Conservation (phyloP, 345 rosid genomes). For the Trapa bicornis region DNA sequence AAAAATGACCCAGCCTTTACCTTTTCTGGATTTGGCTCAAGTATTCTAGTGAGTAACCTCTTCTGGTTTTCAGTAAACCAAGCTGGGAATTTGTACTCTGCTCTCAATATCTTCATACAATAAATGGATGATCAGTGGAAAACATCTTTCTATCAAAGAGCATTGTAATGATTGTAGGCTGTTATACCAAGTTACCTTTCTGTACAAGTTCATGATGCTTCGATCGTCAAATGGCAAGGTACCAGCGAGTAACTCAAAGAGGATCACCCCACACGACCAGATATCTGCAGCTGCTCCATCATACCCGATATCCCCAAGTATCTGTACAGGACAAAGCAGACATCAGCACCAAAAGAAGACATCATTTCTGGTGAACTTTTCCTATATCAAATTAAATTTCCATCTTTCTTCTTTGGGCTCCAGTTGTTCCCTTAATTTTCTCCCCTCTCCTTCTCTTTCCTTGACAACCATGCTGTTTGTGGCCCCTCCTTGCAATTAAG, state of each 20-base stretch:
- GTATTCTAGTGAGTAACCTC: conserved; percentile 52
- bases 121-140: conserved; percentile 2
- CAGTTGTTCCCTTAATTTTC: background rate
- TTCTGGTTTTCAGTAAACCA: conserved; percentile 48
- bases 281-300: conserved; percentile 84
- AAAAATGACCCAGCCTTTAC: conserved; percentile 18
- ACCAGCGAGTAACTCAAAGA: conserved; percentile 73
- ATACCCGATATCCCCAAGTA: conserved; percentile 57
- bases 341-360: background rate
- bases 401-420: background rate
- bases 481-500: background rate
- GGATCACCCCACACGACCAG: conserved; percentile 93
- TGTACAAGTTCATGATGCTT: conserved; percentile 47
- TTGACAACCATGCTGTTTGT: background rate
- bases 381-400: background rate
- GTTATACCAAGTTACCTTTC: conserved; percentile 31
- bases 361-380: background rate
- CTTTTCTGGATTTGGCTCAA: conserved; percentile 50
- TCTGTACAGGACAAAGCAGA: conserved; percentile 27
- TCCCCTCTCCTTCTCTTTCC: background rate
- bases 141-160: background rate
- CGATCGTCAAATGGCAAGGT: conserved; percentile 66
- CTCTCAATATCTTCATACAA: conserved; percentile 40
- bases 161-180: background rate
- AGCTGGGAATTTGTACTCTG: conserved; percentile 52